These are phyloP conservation scores for Darksidea phi DNA, from an alignment of 495 filamentous ascomycete species.

Conservation along the genomic window DNA sequence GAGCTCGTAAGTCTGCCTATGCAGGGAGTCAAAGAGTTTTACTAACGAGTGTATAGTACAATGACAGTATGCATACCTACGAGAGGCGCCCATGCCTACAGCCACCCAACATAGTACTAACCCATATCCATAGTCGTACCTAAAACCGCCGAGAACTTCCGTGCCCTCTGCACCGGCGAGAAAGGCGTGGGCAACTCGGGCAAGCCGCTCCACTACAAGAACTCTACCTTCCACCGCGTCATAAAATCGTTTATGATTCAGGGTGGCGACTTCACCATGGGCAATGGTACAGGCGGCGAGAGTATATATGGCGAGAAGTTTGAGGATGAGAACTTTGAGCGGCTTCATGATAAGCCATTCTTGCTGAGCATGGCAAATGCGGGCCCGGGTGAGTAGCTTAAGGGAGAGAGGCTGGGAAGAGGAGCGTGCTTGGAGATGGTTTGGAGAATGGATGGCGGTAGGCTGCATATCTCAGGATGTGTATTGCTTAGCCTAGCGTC, in stretches of 20 bases:
- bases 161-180: conserved; percentile 88
- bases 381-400: conserved; percentile 69
- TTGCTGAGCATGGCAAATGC: conserved; percentile 97
- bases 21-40: no score
- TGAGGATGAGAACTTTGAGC: conserved; percentile 91
- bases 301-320: conserved; percentile 98
- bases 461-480: no score
- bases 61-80: no score
- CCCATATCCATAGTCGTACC: no score
- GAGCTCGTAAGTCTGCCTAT: conserved; percentile 68
- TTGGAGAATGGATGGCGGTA: no score
- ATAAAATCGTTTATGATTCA: conserved; percentile 99
- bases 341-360: conserved; percentile 93
- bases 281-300: conserved; percentile 91
- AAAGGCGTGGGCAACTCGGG: conserved; percentile 79
- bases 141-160: conserved; percentile 96
- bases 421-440: no score
- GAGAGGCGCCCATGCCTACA: no score
- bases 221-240: conserved; percentile 88
- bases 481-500: no score
- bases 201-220: conserved; percentile 89
- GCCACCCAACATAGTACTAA: no score
- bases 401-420: background rate
- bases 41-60: conserved; percentile 25
- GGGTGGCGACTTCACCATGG: conserved; percentile 94